A percentile compares a stretch with the other conserved stretches of the same genome.
Conservation (phyloP, 768 basidiomycete genomes). For the Chlorophyllum brunneum region DNA sequence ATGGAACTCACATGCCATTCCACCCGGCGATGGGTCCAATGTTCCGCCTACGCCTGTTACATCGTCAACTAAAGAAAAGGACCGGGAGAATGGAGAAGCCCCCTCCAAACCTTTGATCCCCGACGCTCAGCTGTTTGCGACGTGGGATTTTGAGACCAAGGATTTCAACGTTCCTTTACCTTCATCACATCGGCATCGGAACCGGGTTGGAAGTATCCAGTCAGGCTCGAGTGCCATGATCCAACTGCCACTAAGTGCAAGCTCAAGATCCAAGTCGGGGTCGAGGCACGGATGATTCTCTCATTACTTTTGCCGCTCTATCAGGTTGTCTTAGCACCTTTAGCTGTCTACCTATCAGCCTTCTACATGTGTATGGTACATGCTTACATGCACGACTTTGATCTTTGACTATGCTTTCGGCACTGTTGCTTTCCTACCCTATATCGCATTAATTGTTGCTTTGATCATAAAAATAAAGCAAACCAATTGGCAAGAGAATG, state of each 20-base stretch:
- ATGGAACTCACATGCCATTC: slow-evolving; percentile 44
- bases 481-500: too few species aligned
- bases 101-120: slow-evolving; percentile 35
- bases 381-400: background rate
- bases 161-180: slow-evolving; percentile 38
- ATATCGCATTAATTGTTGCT: too few species aligned
- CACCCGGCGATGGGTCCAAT: slow-evolving; percentile 23
- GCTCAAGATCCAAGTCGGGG: slow-evolving; percentile 5
- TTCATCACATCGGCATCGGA: slow-evolving; percentile 22
- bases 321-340: background rate
- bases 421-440: too few species aligned
- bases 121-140: slow-evolving; percentile 50
- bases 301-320: background rate
- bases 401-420: background rate
- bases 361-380: slow-evolving; percentile 5
- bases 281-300: slow-evolving; percentile 1
- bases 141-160: slow-evolving; percentile 55
- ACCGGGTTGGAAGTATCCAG: slow-evolving; percentile 31
- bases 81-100: slow-evolving; percentile 22
- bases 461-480: background rate
- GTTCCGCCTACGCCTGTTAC: slow-evolving; percentile 24
- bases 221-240: slow-evolving; percentile 15
- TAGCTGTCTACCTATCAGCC: background rate
- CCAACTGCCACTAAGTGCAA: slow-evolving; percentile 3
- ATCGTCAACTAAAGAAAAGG: slow-evolving; percentile 29